These are phyloP conservation scores for Mallotus repandus DNA, from an alignment of 441 rosid species.

Conservation along the genomic window DNA sequence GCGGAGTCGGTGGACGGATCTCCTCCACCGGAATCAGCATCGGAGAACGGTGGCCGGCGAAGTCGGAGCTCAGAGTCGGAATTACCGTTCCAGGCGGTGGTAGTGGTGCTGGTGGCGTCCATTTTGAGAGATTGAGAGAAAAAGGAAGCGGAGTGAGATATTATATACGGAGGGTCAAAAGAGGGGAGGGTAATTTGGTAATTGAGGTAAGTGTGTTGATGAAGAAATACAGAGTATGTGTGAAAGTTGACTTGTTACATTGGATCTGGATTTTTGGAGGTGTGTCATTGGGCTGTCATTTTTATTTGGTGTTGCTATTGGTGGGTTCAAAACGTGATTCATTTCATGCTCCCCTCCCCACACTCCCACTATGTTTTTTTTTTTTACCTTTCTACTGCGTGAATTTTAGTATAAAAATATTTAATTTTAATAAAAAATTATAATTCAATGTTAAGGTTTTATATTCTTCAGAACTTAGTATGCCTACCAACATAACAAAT, in stretches of 20 bases:
- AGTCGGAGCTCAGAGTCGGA: too few species aligned
- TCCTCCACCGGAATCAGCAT: slow-evolving; percentile 23
- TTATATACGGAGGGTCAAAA: slow-evolving; percentile 12
- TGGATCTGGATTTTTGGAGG: slow-evolving; percentile 30
- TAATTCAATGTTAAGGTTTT: too few species aligned
- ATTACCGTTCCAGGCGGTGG: too few species aligned
- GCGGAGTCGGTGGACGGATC: slow-evolving; percentile 20
- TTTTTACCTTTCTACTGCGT: too few species aligned
- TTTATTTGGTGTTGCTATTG: slow-evolving; percentile 1
- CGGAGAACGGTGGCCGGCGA: not conserved
- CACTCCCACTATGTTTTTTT: too few species aligned
- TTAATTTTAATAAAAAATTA: too few species aligned
- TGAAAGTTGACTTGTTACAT: slow-evolving; percentile 49
- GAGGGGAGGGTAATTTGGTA: slow-evolving; percentile 25
- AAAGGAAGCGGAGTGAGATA: not conserved
- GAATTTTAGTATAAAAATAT: too few species aligned
- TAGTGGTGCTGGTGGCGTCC: slow-evolving; percentile 18
- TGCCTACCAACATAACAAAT: too few species aligned
- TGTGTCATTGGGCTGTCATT: slow-evolving; percentile 22
- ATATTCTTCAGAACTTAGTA: too few species aligned
- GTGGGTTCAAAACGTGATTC: slow-evolving; percentile 5
- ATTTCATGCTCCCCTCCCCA: not conserved
- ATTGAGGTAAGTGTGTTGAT: slow-evolving; percentile 25
- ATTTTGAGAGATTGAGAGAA: slow-evolving; percentile 20
- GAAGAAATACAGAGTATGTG: slow-evolving; percentile 21